Conservation (phyloP, 1,284 basidiomycete species). For the Ustilago esculenta region DNA sequence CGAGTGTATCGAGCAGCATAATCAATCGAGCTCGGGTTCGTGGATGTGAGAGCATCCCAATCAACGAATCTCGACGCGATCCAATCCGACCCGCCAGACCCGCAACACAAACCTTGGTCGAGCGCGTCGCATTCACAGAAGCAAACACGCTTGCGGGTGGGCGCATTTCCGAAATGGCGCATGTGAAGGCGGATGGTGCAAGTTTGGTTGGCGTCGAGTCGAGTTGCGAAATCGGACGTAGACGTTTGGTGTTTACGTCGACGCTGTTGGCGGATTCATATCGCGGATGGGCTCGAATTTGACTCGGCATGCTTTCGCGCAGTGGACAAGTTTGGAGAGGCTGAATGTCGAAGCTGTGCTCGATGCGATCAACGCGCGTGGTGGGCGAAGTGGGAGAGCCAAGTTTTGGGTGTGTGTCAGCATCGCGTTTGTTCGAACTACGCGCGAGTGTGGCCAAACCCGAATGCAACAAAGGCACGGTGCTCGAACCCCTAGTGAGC, state of each 20-base stretch:
- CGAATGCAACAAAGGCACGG: constrained; percentile 51
- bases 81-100: background rate
- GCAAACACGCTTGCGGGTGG: too few species aligned
- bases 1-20: constrained; percentile 22
- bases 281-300: background rate
- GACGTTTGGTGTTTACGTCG: background rate
- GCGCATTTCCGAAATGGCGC: too few species aligned
- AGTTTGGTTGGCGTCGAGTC: too few species aligned
- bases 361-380: constrained; percentile 4
- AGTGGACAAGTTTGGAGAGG: constrained; percentile 1
- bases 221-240: background rate
- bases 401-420: constrained; percentile 5
- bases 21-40: constrained; percentile 21
- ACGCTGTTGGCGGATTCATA: background rate
- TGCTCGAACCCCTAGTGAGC: constrained; percentile 79
- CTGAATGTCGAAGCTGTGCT: constrained; percentile 1
- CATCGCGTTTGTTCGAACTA: constrained; percentile 18
- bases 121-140: background rate
- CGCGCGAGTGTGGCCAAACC: constrained; percentile 41
- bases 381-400: constrained; percentile 13
- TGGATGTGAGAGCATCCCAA: constrained; percentile 27
- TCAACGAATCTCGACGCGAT: constrained; percentile 6
- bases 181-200: too few species aligned
- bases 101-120: background rate
- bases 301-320: background rate